Evolutionary conservation across 1,284 basidiomycete species (phyloP).

Genomic region (Ceratobasidium sp.): DNA sequence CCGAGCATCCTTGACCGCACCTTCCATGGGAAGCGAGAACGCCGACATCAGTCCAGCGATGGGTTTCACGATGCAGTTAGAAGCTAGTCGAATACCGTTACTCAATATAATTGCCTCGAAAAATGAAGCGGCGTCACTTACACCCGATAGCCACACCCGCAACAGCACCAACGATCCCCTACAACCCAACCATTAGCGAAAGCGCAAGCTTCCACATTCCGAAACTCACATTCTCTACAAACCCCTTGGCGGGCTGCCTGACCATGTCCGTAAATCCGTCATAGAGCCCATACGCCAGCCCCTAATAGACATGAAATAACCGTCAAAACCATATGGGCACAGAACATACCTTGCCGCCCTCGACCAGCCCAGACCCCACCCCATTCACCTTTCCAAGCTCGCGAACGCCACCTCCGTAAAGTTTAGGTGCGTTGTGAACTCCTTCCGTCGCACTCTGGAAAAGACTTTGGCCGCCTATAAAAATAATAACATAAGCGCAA

Average conservation of each 20-base stretch:
- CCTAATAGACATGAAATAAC: slow-evolving; percentile 45
- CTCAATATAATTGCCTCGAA: neutral
- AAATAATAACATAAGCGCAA: neutral
- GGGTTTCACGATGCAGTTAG: slow-evolving; percentile 21
- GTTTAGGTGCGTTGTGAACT: slow-evolving; percentile 61
- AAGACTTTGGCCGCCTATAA: slow-evolving; percentile 61
- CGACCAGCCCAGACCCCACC: slow-evolving; percentile 62
- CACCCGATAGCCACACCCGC: slow-evolving; percentile 24
- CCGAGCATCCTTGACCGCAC: slow-evolving; percentile 60
- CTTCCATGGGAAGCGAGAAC: slow-evolving; percentile 61
- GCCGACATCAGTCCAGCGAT: slow-evolving; percentile 59
- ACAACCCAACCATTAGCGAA: neutral
- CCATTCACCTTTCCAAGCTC: slow-evolving; percentile 60
- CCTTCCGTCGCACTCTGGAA: slow-evolving; percentile 62
- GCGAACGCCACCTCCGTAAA: slow-evolving; percentile 63
- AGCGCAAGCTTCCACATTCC: neutral
- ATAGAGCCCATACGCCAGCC: slow-evolving; percentile 59
- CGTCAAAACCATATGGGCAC: neutral
- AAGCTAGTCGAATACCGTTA: slow-evolving; percentile 8
- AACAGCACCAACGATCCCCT: slow-evolving; percentile 26
- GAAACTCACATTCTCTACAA: slow-evolving; percentile 4
- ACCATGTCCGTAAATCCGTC: slow-evolving; percentile 68
- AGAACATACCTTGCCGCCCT: slow-evolving; percentile 61
- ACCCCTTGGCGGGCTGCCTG: slow-evolving; percentile 62
- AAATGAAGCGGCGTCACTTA: neutral